Evolutionary conservation across 2,329 filamentous ascomycete genomes (phyloP).

Genomic region (Diplocarpon rosae): DNA sequence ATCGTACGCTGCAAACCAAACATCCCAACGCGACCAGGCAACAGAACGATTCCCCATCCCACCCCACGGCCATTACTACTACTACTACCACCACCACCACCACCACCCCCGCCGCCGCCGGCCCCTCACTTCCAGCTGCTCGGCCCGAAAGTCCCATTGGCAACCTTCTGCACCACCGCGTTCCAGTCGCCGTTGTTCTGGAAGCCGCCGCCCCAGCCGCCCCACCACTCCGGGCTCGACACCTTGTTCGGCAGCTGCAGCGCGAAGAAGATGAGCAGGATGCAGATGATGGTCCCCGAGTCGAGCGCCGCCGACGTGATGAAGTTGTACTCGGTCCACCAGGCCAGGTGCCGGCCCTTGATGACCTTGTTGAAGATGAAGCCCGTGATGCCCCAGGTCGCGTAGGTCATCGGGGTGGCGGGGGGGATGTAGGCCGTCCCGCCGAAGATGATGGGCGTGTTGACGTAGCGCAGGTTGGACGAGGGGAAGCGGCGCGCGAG

Average conservation of each 20-base stretch:
- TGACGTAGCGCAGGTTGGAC: slow-evolving; percentile 53
- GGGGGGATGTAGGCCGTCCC: slow-evolving; percentile 54
- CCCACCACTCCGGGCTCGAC: slow-evolving; percentile 46
- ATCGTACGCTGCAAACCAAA: no score
- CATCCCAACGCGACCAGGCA: no score
- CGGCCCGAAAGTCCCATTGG: slow-evolving; percentile 15
- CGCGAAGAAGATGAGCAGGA: slow-evolving; percentile 53
- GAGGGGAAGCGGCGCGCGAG: slow-evolving; percentile 46
- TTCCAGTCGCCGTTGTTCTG: slow-evolving; percentile 10
- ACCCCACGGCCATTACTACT: no score
- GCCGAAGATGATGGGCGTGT: slow-evolving; percentile 57
- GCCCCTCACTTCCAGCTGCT: slow-evolving; percentile 9
- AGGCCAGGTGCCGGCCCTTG: slow-evolving; percentile 44
- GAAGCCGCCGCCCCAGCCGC: slow-evolving; percentile 7
- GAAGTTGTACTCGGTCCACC: slow-evolving; percentile 57
- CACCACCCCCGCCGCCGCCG: no score
- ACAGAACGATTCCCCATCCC: no score
- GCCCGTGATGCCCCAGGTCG: slow-evolving; percentile 37
- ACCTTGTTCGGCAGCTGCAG: slow-evolving; percentile 48
- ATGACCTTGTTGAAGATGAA: slow-evolving; percentile 40
- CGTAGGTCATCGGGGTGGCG: slow-evolving; percentile 58
- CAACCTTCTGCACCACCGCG: slow-evolving; percentile 7
- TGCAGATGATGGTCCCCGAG: slow-evolving; percentile 53
- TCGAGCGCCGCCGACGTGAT: slow-evolving; percentile 62
- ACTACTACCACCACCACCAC: no score